A percentile compares a stretch with the other conserved stretches of the same genome.
phyloP scores from a whole-genome alignment of 2,329 filamentous ascomycete species.

The Exophiala xenobiotica region DNA sequence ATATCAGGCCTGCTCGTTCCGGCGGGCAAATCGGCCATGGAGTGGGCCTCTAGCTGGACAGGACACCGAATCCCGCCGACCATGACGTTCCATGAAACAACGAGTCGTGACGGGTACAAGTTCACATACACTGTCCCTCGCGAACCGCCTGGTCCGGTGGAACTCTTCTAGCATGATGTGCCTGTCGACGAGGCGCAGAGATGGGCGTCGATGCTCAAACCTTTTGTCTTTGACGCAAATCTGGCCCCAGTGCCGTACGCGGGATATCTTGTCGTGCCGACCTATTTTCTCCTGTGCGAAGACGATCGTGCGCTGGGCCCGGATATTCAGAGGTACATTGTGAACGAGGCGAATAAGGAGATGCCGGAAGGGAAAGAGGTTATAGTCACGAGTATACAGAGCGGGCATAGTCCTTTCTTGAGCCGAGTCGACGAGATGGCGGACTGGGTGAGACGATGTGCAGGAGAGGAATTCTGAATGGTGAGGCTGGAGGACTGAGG shows the following conservation, averaged over 20 bases:
- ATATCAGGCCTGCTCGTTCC: slow-evolving; percentile 12
- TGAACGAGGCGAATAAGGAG: slow-evolving; percentile 8
- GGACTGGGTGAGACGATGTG: slow-evolving; percentile 8
- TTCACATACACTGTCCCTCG: neutral
- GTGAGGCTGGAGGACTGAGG: neutral
- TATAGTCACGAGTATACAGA: neutral
- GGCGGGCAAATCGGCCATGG: slow-evolving; percentile 3
- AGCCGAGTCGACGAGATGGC: slow-evolving; percentile 9
- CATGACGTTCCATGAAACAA: neutral
- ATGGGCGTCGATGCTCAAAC: slow-evolving; percentile 5
- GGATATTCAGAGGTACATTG: slow-evolving; percentile 9
- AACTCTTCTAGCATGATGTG: slow-evolving; percentile 11
- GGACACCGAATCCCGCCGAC: slow-evolving; percentile 1
- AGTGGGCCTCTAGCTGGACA: too few relatives aligned
- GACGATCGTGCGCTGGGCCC: slow-evolving; percentile 7
- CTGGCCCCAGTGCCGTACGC: neutral
- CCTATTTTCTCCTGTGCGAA: slow-evolving; percentile 16
- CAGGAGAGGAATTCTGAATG: neutral
- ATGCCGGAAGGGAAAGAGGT: neutral
- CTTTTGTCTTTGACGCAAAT: slow-evolving; percentile 5
- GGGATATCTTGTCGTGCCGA: slow-evolving; percentile 11
- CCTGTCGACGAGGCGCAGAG: slow-evolving; percentile 1
- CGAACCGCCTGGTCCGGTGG: slow-evolving; percentile 3
- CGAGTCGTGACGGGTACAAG: slow-evolving; percentile 2
- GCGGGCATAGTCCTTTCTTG: slow-evolving; percentile 12